Percentiles rank a stretch among this genome's conserved stretches.
Conservation (phyloP, 176 grass and related monocot species). For the Juncus inflexus region DNA sequence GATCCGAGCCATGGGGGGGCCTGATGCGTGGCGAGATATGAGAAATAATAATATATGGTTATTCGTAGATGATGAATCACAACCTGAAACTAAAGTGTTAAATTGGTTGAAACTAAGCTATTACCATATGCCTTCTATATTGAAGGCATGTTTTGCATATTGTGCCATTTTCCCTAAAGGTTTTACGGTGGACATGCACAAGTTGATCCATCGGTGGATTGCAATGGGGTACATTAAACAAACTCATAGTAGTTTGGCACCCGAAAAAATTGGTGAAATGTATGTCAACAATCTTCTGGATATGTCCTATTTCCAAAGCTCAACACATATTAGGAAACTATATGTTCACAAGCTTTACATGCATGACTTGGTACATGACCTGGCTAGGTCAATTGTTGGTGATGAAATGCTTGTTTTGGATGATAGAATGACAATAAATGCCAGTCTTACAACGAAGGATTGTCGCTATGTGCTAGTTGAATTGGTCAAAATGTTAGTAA, state of each 20-base stretch:
- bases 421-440: conserved; percentile 18
- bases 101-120: conserved; percentile 13
- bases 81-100: background rate
- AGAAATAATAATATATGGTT: conserved; percentile 17
- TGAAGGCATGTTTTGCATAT: conserved; percentile 32
- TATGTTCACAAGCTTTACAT: conserved; percentile 34
- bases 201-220: conserved; percentile 23
- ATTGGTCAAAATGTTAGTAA: conserved; percentile 25
- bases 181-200: conserved; percentile 4
- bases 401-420: conserved; percentile 55
- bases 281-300: conserved; percentile 13
- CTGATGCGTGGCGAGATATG: conserved; percentile 10
- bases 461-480: conserved; percentile 40
- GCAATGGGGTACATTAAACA: conserved; percentile 17
- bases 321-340: background rate
- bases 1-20: background rate
- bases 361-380: conserved; percentile 50
- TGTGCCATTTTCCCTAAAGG: conserved; percentile 29
- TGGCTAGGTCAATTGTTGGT: conserved; percentile 53
- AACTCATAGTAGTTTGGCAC: conserved; percentile 11
- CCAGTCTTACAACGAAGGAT: conserved; percentile 23
- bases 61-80: background rate
- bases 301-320: conserved; percentile 18
- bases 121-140: conserved; percentile 19
- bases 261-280: conserved; percentile 7